Conservation (phyloP, 805 yeast species). For the Yamadazyma laniorum region DNA sequence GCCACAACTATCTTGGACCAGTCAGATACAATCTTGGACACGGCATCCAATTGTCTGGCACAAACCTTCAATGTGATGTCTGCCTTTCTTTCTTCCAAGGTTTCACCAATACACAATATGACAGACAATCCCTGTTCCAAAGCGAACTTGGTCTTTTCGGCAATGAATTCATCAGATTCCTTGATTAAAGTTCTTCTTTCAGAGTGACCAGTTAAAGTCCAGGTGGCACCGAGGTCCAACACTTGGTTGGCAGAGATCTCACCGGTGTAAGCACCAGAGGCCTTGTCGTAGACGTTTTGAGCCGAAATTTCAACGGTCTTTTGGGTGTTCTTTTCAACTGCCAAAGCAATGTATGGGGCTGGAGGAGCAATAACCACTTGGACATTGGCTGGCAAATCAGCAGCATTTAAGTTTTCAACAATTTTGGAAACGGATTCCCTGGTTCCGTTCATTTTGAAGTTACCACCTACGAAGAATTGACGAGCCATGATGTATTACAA, state of each 20-base stretch:
- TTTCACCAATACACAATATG: constrained; percentile 97
- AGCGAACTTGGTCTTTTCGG: constrained; percentile 93
- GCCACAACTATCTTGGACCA: constrained; percentile 94
- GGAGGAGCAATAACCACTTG: constrained; percentile 98
- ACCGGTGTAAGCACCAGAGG: constrained; percentile 97
- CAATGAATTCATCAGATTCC: constrained; percentile 88
- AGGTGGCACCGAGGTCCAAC: constrained; percentile 86
- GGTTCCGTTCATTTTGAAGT: constrained; percentile 98
- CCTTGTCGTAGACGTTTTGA: constrained; percentile 86
- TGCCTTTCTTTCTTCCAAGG: constrained; percentile 90
- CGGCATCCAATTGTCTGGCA: constrained; percentile 89
- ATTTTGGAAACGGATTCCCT: constrained; percentile 79
- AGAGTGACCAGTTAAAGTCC: constrained; percentile 97
- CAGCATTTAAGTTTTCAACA: constrained; percentile 77
- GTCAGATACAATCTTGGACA: constrained; percentile 73
- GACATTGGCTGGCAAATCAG: constrained; percentile 70
- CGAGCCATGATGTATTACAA: constrained; percentile 57
- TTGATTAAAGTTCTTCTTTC: constrained; percentile 95
- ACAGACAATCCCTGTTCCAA: constrained; percentile 86
- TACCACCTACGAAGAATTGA: constrained; percentile 96
- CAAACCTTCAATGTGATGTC: constrained; percentile 83
- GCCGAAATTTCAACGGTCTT: constrained; percentile 79
- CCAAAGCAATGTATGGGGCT: constrained; percentile 81
- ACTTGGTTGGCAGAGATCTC: constrained; percentile 87
- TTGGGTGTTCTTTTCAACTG: constrained; percentile 66